Base-by-base conservation (phyloP, 2,329 filamentous ascomycete genomes). In the Sphaerulina musiva region DNA sequence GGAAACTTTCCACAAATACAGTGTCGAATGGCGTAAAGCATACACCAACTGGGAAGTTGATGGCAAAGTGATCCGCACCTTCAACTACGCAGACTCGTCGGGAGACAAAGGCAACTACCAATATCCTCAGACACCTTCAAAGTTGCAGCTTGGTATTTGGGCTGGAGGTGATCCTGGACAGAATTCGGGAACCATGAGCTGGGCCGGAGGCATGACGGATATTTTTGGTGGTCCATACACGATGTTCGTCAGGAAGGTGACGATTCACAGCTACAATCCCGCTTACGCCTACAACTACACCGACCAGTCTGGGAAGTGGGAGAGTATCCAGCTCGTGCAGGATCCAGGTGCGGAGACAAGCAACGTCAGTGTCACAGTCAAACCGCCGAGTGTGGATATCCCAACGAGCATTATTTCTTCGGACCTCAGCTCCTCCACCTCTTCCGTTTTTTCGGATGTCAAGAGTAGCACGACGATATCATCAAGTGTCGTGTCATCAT, bases 21-120 rank as follows among this genome's bases (percentile, higher is more conserved):
- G 84, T 12, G 76, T 81, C 31, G 74, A 81, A 57, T 89, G 86
- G 86, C 87, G 82, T 10, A 74, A 80, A 60, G 79, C 84, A 1
- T 72, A 75, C 55, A 71, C 89, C 8, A 77, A 82, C 55, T 89
- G 81, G 79, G 80, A 76, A 63, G 81, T 91, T 52, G 76, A 83
- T 63, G 75, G 74, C 54, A 61, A 59, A 4, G 63, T 71, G 23
- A 67, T 77, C 23, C 78, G 80, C 54, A 76, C 73, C 2, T 72
- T 78, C 26, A 41, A 41, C 6, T 49, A 54, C 32, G 53, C 50
- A 10, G 47, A 52, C 34, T 40, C 58, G 23, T 42, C 46, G 1
- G 47, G 47, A 1, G 53, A 54, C 7, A 50, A 48, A 6, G 48
- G 41, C 4, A 32, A 48, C n/a, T 51, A 58, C 38, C 61, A 59